phyloP scores from a whole-genome alignment of 257 asterid species.

The Osmanthus fragrans region DNA sequence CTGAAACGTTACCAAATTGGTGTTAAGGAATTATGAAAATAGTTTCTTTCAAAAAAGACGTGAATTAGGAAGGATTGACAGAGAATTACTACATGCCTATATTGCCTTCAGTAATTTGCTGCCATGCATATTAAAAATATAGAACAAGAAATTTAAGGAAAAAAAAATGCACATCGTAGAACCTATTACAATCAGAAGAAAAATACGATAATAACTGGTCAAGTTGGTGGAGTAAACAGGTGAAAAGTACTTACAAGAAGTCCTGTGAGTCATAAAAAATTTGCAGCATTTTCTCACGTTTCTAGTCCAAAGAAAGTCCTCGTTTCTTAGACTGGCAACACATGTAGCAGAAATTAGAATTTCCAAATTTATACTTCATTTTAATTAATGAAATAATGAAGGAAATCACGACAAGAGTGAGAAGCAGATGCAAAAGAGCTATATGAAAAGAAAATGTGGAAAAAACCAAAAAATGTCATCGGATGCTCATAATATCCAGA shows the following conservation, averaged over 20 bases:
- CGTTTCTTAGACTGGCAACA: constrained; percentile 73
- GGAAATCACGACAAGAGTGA: background rate
- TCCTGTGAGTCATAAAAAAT: constrained; percentile 85
- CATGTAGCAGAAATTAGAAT: constrained; percentile 18
- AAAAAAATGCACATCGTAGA: background rate
- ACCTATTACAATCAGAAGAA: background rate
- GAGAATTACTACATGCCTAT: no score
- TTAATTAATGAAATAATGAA: background rate
- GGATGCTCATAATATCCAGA: constrained; percentile 9
- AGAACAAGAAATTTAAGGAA: background rate
- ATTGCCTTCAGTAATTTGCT: background rate
- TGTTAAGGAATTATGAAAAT: no score
- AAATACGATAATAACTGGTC: background rate
- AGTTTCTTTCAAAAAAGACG: no score
- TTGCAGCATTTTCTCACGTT: constrained; percentile 91
- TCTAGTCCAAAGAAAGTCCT: constrained; percentile 93
- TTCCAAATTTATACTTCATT: constrained; percentile 6
- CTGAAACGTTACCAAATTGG: background rate
- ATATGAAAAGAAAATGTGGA: background rate
- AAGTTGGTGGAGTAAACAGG: background rate
- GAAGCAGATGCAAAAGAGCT: constrained; percentile 1
- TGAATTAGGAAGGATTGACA: no score
- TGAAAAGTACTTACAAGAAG: constrained; percentile 67
- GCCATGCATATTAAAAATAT: background rate
- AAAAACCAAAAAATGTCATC: background rate